Base-by-base conservation (phyloP, 2,329 filamentous ascomycete species). In the Cryphonectria nitschkei region DNA sequence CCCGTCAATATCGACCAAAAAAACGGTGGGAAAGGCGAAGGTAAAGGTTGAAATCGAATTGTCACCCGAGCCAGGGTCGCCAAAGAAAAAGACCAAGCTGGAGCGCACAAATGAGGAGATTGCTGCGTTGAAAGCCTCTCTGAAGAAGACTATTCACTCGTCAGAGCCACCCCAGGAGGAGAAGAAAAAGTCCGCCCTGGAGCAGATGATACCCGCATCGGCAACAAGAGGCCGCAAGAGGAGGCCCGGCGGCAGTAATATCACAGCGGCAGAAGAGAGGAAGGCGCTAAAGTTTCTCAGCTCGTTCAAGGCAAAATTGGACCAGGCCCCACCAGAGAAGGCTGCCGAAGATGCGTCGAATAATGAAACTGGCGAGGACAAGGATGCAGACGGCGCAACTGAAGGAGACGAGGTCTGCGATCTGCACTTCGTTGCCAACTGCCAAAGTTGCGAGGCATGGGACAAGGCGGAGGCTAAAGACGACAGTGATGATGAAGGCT, bases 401-500 rank as follows among this genome's bases (percentile, higher is more conserved):
- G 89, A 92, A 54, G 93, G 97, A 78, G 90, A 89, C 2, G 87
- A 87, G 65, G 85, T 97, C 4, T 99, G 96, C 78, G 96, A 98
- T 79, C 83, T 99, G 50, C 96, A 99, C 79, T 99, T 98, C 80
- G 97, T 99, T 74, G 93, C 92, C 65, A 93, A 97, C 76, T 99
- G 96, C 80, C 94, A 97, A 78, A 97, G 94, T 61, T 98, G 96
- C 80, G 90, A 89, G 71, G 88, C 91, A 0, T 97, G 95, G 94
- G 92, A 97, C 77, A 87, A 90, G 75, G 85, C 84, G 56, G 88
- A 85, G 3, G 69, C 54, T 41, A 84, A 86, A 32, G 83, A 84
- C 2, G 88, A 90, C 3, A 87, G 85, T 75, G 87, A 89, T 71
- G 89, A 89, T 65, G 85, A 88, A 65, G 90, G 90, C 9, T 98